Evolutionary conservation across 441 rosid species (phyloP).

Genomic region (Croton laevigatus): DNA sequence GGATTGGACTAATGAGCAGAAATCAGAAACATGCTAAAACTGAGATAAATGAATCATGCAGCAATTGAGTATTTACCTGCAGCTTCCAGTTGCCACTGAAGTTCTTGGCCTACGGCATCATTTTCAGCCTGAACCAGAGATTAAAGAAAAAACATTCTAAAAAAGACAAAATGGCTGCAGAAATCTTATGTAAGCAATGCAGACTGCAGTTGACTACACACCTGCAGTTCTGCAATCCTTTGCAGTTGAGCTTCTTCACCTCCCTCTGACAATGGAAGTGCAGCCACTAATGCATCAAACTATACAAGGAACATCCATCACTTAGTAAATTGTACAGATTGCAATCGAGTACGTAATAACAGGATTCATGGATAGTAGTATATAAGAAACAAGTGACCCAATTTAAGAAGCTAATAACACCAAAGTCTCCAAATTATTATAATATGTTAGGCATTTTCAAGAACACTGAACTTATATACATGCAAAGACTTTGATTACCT

Average conservation of each 20-base stretch:
- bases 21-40: not conserved
- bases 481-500: not conserved
- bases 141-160: constrained; percentile 7
- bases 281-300: constrained; percentile 90
- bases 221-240: constrained; percentile 80
- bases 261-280: constrained; percentile 85
- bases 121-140: constrained; percentile 58
- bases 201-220: constrained; percentile 10
- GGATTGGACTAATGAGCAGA: not conserved
- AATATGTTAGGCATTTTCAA: not conserved
- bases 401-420: not conserved
- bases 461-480: not conserved
- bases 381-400: not conserved
- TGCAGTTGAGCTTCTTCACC: constrained; percentile 87
- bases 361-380: not conserved
- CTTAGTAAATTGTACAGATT: not conserved
- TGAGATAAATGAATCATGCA: not conserved
- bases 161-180: not conserved
- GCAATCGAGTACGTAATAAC: not conserved
- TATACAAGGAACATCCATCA: constrained; percentile 23
- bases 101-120: constrained; percentile 79
- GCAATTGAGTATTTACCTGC: constrained; percentile 47
- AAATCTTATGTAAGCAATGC: not conserved
- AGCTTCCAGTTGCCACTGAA: constrained; percentile 88
- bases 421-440: not conserved